Evolutionary conservation across 2,329 filamentous ascomycete species (phyloP).

Genomic region (Colletotrichum ledebouriae): DNA sequence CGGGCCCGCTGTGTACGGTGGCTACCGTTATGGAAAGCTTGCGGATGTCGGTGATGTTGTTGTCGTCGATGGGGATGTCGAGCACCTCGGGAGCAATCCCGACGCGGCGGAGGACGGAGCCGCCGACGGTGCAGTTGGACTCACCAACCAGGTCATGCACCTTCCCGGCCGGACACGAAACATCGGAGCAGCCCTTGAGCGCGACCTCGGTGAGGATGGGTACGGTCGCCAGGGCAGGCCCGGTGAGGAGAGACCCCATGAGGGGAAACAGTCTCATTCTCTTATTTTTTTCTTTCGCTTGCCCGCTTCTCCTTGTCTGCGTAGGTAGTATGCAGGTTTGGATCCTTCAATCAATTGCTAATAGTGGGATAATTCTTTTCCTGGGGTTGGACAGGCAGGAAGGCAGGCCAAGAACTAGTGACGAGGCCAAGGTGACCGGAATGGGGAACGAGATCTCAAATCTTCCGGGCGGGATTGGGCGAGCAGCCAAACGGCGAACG

Average conservation of each 20-base stretch:
- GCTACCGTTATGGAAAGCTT: slow-evolving; percentile 38
- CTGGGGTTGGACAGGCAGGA: neutral
- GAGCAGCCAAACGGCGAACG: neutral
- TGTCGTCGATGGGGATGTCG: slow-evolving; percentile 40
- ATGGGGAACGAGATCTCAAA: neutral
- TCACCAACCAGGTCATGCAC: slow-evolving; percentile 37
- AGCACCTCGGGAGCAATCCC: slow-evolving; percentile 40
- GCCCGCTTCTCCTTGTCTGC: neutral
- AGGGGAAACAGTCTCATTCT: slow-evolving; percentile 30
- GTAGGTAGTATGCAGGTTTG: neutral
- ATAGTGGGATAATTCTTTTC: neutral
- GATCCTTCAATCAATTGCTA: neutral
- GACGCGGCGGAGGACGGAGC: slow-evolving; percentile 39
- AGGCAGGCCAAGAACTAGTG: slow-evolving; percentile 1
- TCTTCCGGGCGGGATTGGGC: neutral
- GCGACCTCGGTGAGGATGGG: slow-evolving; percentile 41
- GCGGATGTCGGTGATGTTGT: slow-evolving; percentile 36
- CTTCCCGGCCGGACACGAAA: slow-evolving; percentile 34
- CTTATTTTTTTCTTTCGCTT: neutral
- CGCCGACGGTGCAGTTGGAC: slow-evolving; percentile 41
- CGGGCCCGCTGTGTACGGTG: slow-evolving; percentile 9
- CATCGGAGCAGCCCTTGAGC: slow-evolving; percentile 35
- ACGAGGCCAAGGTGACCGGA: neutral
- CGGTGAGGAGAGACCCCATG: slow-evolving; percentile 40
- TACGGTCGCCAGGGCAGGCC: slow-evolving; percentile 38